Base-by-base conservation (phyloP, 345 rosid genomes). In the Aegle marmelos region DNA sequence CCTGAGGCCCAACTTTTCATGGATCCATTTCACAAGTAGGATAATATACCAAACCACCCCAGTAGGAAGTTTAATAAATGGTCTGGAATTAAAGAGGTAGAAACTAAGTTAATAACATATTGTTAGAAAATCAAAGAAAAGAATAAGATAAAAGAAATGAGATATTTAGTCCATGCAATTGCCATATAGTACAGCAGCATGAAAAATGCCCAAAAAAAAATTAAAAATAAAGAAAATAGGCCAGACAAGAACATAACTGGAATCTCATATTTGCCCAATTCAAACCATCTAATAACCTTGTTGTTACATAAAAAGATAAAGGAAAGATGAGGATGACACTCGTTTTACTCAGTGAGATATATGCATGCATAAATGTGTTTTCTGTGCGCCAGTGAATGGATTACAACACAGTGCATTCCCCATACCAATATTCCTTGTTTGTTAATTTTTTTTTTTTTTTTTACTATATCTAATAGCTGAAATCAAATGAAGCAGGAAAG, bases 21-120 rank as follows among this genome's bases (percentile, higher is more conserved):
- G 75, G 31, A 80, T 82, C 93, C 90, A 85, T 78, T 90, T 89
- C 70, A 81, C 72, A 74, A 91, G 81, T 70, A 85, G 76, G 71
- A 88, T 76, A 76, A 85, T 60, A 79, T 74, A 73, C 83, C 84
- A 83, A 69, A 83, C 86, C 81, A 88, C 73, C 70, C 76, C 68
- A 63, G 86, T 83, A 54, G 97, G 96, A 86, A 92, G 74, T 84
- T 88, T 95, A 72, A 90, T 86, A 68, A 84, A 85, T 53, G 99
- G 99, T 83, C 99, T 93, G 92, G 88, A 86, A 75, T 79, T 56
- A 73, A 82, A 81, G 67, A 34, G 75, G 73, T 39, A 4, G 30
- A 22, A 25, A 60, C 25, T 70, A 80, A 31, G 63, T 82, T 69
- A 65, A 62, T 72, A 75, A 6, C 78, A 45, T 31, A 70, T 1